Base-by-base conservation (phyloP, 352 stramenopile species). In the Phytopythium kandeliae region DNA sequence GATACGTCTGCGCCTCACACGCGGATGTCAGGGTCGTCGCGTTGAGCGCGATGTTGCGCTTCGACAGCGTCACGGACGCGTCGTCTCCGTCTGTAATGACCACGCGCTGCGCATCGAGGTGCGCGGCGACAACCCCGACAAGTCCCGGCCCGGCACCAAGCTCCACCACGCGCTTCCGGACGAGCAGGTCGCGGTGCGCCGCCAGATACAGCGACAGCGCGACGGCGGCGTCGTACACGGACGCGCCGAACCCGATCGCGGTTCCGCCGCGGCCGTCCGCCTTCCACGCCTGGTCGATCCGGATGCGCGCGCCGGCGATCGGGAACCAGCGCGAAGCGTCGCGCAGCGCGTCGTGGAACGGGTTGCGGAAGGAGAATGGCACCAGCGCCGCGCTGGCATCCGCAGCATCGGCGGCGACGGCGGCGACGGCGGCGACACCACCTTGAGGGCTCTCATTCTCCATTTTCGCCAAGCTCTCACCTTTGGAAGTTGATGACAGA, bases 221-320 rank as follows among this genome's bases (percentile, higher is more conserved):
- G 49, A 94, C 65, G 10, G 83, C 78, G 7, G 80, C 78, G 28
- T 92, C 78, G 58, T 94, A 94, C 33, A 94, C 81, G 6, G 81
- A 89, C 42, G 80, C 83, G 17, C 83, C 83, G 48, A 92, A 94
- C 36, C 83, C 83, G 35, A 92, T 63, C 7, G 63, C 16, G 1
- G 80, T 94, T 13, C 83, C 83, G 17, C 83, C 83, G 26, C 65
- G 67, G n/a, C 80, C 83, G 50, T 94, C 83, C 37, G 65, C 54
- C 34, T 89, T 81, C 83, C 83, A 94, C 17, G 69, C 65, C 63
- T 94, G 83, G 48, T 85, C 68, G 46, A 94, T 88, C 26, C 65
- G 56, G 44, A 94, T 71, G 11, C 66, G 58, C 38, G 55, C 65
- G 19, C 66, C 67, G 2, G 71, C 79, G 53, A 93, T 81, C 4